Base-by-base conservation (phyloP, 495 filamentous ascomycete species). In the Aspergillus bertholletiae region DNA sequence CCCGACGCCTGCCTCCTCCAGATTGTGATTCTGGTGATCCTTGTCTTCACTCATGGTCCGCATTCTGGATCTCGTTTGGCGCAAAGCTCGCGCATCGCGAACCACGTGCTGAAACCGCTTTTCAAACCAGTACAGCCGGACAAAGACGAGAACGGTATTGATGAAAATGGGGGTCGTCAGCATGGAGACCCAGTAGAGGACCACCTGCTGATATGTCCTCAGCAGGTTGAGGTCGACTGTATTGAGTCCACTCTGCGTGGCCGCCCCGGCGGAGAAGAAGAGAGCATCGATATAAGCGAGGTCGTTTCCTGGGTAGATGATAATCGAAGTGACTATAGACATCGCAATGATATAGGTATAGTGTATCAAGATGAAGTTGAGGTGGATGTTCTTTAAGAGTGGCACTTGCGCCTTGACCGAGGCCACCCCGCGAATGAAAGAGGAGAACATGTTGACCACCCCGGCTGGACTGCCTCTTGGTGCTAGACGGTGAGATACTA, bases 41-140 rank as follows among this genome's bases (percentile, higher is more conserved):
- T 74, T 75, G n/a, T 73, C 70, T 52, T 82, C 73, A 5, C 74
- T 78, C 55, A 81, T 79, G 2, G 80, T 78, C 46, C 83, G 80
- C 18, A 81, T 75, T 53, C 84, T 75, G 5, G 83, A 79, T 45
- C 80, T 80, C 8, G 83, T 76, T 5, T 73, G 64, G 41, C 84
- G 84, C 35, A 81, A 50, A 40, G 67, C 72, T 11, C 79, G 73
- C 5, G 80, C 79, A 55, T 85, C 80, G 21, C 73, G 79, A 26
- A 86, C 92, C 45, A 97, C 78, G 57, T 87, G 74, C 67, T 91
- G 84, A 60, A 98, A 96, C 3, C 91, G 83, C 65, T 92, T 96
- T 72, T 97, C 92, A 62, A 98, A 98, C 93, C 92, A 97, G 71
- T 96, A 96, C 5, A 97, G 74, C 2, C 94, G 88, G 20, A 97